Conservation (phyloP, 768 basidiomycete species). For the Tylopilus sp. region DNA sequence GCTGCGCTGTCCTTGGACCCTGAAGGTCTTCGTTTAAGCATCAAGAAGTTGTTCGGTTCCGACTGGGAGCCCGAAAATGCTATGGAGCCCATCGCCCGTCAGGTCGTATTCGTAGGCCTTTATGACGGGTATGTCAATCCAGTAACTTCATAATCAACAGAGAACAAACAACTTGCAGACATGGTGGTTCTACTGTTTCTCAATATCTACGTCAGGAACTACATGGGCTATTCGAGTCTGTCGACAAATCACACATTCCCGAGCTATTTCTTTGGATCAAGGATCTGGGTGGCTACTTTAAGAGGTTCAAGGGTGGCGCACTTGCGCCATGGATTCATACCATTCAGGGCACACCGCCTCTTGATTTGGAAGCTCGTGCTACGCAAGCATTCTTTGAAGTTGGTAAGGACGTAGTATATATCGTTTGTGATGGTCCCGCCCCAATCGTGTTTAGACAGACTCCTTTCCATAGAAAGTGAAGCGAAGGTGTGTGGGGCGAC, state of each 20-base stretch:
- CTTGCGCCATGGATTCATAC: conserved; percentile 61
- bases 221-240: conserved; percentile 81
- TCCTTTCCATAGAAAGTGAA: conserved; percentile 62
- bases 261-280: conserved; percentile 76
- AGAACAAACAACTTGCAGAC: conserved; percentile 46
- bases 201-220: conserved; percentile 83
- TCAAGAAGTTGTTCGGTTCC: conserved; percentile 58
- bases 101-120: conserved; percentile 84
- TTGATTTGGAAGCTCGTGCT: conserved; percentile 83
- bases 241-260: conserved; percentile 65
- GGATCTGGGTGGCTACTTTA: conserved; percentile 86
- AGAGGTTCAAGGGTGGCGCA: conserved; percentile 79
- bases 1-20: conserved; percentile 73
- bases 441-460: conserved; percentile 50
- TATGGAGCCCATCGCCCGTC: conserved; percentile 56
- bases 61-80: conserved; percentile 69
- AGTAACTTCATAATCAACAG: not conserved
- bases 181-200: conserved; percentile 89
- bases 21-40: conserved; percentile 62
- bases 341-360: conserved; percentile 28
- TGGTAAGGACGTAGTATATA: conserved; percentile 20
- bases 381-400: conserved; percentile 88
- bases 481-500: conserved; percentile 84
- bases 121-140: conserved; percentile 75
- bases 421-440: conserved; percentile 1